Base-by-base conservation (phyloP, 768 basidiomycete species). In the Mycena polygramma region DNA sequence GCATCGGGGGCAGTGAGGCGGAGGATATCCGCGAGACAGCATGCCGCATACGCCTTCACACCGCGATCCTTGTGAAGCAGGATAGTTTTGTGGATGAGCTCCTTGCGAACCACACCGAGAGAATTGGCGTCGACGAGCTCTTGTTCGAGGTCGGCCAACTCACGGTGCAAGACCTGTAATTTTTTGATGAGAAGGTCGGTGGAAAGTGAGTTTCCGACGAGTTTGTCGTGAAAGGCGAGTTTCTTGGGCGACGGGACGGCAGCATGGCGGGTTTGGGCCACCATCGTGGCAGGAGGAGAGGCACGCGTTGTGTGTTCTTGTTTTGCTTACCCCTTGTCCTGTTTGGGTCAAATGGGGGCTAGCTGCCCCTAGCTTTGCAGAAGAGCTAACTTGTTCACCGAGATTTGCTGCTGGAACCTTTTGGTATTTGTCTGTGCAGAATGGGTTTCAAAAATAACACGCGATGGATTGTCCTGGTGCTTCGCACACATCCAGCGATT, bases 1-100 rank as follows among this genome's bases (percentile, higher is more conserved):
- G 98, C 97, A 79, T 99, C 96, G 1, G 98, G 98, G 1, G 98
- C 98, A 79, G 95, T 98, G 46, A 99, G 88, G 51, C 96, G 84
- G 68, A 99, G 90, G 63, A 99, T 86, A 79, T 99, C 97, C 2
- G 96, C 96, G 45, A 99, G 87, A 81, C 96, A 99, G 80, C 95
- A 97, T 0, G 96, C 96, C 6, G 93, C 90, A 75, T 94, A 97
- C 0, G 97, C 97, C 80, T 98, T 99, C 73, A 99, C 96, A 30
- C 96, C 96, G 51, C 93, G 88, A 80, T 99, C 98, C 80, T 95
- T 98, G 86, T 98, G 96, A 36, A 98, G 89, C 35, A 99, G 87
- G 41, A 99, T 89, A 5, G 91, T 88, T 0, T 88, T 88, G 79
- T 86, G 86, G 68, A 97, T 88, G 77, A 99, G 90, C 75, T 98